phyloP scores from a whole-genome alignment of 140 eudicot genomes.

The Artemisia princeps region DNA sequence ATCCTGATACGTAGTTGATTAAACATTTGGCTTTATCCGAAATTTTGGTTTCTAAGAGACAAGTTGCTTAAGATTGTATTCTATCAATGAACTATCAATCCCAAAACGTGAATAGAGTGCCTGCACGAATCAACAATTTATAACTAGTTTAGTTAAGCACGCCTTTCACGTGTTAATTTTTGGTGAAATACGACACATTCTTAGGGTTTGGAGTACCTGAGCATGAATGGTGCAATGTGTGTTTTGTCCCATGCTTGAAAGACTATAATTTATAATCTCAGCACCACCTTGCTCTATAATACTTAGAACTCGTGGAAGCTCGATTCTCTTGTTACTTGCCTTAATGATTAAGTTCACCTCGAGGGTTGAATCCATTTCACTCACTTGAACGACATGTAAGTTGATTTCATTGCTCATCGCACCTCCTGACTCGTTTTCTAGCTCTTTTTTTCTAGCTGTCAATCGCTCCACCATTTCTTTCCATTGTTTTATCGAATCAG shows the following conservation, averaged over 20 bases:
- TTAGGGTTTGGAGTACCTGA: slow-evolving; percentile 8
- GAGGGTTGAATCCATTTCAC: slow-evolving; percentile 3
- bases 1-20: too few relatives aligned
- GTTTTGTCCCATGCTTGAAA: neutral
- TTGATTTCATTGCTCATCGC: neutral
- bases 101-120: neutral
- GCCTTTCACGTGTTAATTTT: neutral
- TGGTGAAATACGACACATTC: neutral
- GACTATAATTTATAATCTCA: neutral
- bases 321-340: slow-evolving; percentile 9
- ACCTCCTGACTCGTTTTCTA: neutral
- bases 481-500: neutral
- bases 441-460: slow-evolving; percentile 10
- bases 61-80: slow-evolving; percentile 2
- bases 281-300: slow-evolving; percentile 22
- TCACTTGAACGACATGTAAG: neutral
- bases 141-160: neutral
- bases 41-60: neutral
- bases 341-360: slow-evolving; percentile 15
- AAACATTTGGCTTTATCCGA: too few relatives aligned
- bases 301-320: slow-evolving; percentile 5
- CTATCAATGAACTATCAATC: neutral
- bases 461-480: slow-evolving; percentile 15
- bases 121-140: neutral
- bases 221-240: slow-evolving; percentile 19